Evolutionary conservation across 2,329 filamentous ascomycete genomes (phyloP).

Genomic region (Diaporthe velutina): DNA sequence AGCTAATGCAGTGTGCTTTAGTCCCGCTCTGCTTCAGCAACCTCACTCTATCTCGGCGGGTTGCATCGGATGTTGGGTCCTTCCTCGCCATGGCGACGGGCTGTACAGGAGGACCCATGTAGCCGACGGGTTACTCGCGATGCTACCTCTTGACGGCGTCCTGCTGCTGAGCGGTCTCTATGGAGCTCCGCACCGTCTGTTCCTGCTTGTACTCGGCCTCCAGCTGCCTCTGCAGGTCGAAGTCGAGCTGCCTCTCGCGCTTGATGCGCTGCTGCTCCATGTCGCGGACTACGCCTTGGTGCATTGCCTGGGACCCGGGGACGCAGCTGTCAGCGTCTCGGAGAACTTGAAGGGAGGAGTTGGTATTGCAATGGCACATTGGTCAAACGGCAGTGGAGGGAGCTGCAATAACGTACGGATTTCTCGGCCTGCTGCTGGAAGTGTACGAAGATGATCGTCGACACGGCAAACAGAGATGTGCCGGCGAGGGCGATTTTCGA

Average conservation of each 20-base stretch:
- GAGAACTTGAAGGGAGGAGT: background rate
- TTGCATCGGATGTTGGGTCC: background rate
- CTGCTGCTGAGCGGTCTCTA: conserved; percentile 30
- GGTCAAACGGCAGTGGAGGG: background rate
- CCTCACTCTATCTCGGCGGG: background rate
- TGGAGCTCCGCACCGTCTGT: conserved; percentile 77
- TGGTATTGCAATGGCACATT: background rate
- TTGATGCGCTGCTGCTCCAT: conserved; percentile 95
- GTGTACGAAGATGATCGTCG: conserved; percentile 88
- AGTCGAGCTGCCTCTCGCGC: conserved; percentile 91
- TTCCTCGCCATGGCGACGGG: background rate
- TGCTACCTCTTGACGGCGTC: conserved; percentile 15
- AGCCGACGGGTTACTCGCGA: background rate
- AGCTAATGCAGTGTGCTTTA: too few species aligned
- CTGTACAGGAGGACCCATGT: too few species aligned
- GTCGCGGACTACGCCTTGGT: conserved; percentile 92
- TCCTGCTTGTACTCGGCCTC: conserved; percentile 92
- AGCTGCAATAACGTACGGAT: conserved; percentile 69
- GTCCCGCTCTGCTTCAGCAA: accelerated
- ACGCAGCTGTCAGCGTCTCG: background rate
- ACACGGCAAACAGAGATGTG: conserved; percentile 81
- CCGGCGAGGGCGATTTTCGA: conserved; percentile 87
- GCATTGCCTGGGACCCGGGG: conserved; percentile 81
- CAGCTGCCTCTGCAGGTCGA: conserved; percentile 88
- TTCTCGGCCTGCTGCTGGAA: conserved; percentile 88